Base-by-base conservation (phyloP, 1,284 basidiomycete genomes). In the Tetrapyrgos nigripes region DNA sequence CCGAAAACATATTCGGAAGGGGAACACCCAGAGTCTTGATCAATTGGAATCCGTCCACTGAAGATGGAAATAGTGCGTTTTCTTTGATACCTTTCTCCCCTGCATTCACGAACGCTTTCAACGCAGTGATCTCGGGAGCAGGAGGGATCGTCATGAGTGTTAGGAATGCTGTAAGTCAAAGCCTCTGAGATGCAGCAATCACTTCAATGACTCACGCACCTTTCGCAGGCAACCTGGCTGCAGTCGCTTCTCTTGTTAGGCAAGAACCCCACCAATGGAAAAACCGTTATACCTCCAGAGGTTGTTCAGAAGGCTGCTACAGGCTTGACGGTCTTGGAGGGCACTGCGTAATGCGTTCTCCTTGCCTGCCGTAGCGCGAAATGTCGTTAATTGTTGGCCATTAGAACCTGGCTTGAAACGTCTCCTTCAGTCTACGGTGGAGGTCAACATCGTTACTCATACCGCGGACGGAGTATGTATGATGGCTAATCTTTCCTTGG, bases 101-200 rank as follows among this genome's bases (percentile, higher is more conserved):
- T 9, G 6, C 17, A 17, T 40, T 40, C 4, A n/a, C 17, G 17
- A 8, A n/a, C 4, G 37, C 5, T 40, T 40, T 40, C 37, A 29
- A 28, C 13, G 24, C 35, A 47, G 47, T 49, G n/a, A 50, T 64
- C 44, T 61, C 71, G 17, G 71, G 68, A n/a, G 64, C 67, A 33
- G 70, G 70, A 9, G 70, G 70, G 3, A 50, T 71, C 1, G 68
- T 71, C 24, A 68, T 57, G 31, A 70, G 59, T 28, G 67, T 68
- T 0, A 62, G 53, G 23, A 69, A 73, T 43, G 63, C 68, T 61
- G 71, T 69, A 50, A 27, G 56, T 50, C 19, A 31, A 19, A n/a
- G 24, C 14, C 40, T 40, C n/a, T n/a, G n/a, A n/a, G n/a, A n/a
- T n/a, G n/a, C n/a, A n/a, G n/a, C n/a, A n/a, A n/a, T n/a, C n/a